Conservation (phyloP, 192 early-diverging fungal species). For the Paraglomus brasilianum region DNA sequence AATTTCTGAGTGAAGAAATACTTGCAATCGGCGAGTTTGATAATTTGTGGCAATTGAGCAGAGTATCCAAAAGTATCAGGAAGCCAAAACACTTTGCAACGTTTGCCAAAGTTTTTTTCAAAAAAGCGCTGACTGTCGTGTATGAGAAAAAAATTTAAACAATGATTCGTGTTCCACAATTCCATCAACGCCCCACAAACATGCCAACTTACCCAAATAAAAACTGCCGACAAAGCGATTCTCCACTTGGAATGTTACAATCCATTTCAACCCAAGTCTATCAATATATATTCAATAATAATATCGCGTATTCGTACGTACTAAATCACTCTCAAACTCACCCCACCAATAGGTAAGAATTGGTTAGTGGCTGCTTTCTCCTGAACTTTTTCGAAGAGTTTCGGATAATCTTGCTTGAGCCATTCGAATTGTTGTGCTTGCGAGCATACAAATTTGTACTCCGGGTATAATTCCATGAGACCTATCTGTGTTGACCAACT, state of each 20-base stretch:
- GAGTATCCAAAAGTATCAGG: slow-evolving; percentile 95
- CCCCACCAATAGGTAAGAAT: slow-evolving; percentile 91
- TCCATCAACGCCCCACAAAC: background rate
- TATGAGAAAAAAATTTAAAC: background rate
- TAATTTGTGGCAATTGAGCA: slow-evolving; percentile 91
- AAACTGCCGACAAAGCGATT: slow-evolving; percentile 91
- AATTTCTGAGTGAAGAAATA: slow-evolving; percentile 99
- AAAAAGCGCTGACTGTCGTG: slow-evolving; percentile 76
- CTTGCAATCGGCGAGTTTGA: slow-evolving; percentile 69
- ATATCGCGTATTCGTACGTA: background rate
- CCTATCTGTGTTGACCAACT: slow-evolving; percentile 80
- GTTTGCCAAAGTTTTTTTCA: slow-evolving; percentile 70
- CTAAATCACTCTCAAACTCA: slow-evolving; percentile 31
- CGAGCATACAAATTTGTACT: slow-evolving; percentile 89
- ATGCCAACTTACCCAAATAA: slow-evolving; percentile 63
- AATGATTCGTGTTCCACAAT: background rate
- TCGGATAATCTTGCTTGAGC: slow-evolving; percentile 80
- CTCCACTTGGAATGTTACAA: slow-evolving; percentile 96
- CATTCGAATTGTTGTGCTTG: slow-evolving; percentile 98
- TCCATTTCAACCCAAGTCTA: slow-evolving; percentile 99
- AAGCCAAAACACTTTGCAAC: slow-evolving; percentile 85
- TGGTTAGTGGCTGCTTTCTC: slow-evolving; percentile 66
- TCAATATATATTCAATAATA: slow-evolving; percentile 8
- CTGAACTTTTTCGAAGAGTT: slow-evolving; percentile 75
- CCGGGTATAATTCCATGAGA: slow-evolving; percentile 84